Evolutionary conservation across 768 basidiomycete genomes (phyloP), one percentile per base, ranked within the genome.

Genomic region (Pholiota conissans): DNA sequence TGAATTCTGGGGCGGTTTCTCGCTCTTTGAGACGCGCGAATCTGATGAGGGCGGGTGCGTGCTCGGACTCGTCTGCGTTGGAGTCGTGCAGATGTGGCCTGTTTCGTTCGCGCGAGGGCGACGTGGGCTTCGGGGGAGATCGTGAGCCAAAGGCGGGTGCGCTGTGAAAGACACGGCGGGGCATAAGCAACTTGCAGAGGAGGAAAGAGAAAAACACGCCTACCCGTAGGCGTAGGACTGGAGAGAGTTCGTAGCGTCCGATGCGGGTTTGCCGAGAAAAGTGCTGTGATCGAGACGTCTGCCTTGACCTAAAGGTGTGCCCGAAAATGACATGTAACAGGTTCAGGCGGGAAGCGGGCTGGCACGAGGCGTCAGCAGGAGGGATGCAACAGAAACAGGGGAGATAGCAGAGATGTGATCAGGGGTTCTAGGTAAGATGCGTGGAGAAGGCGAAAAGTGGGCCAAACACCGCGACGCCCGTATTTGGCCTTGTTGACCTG

Each of bases 201-300:
- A 64, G 50, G 60, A 60, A 54, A 62, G 35, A 45, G 58, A 59
- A 45, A 63, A 65, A 62, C 35, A 61, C 14, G 53, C 82, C 57
- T 55, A 90, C 87, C 87, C 83, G 85, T 86, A 87, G 58, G 85
- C 75, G 77, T 89, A 90, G 5, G 87, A 88, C 3, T 82, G 71
- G 22, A 85, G 71, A 24, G 79, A 74, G 49, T 73, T 73, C 62
- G 68, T 70, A 49, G 63, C 69, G 63, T 63, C 72, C 18, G 73
- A 72, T 52, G 71, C 68, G 56, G 73, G 73, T 77, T 88, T 90
- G 59, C 85, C 86, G 71, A 90, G 84, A 69, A 93, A 91, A 50
- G 88, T 80, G 71, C 79, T 77, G 71, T 87, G 89, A 82, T 91
- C 89, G 70, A 91, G 84, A 77, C 90, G 86, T 82, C 90, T 88